Conservation (phyloP, 1,139 yeast genomes). For the Tardiomyces blankii region DNA sequence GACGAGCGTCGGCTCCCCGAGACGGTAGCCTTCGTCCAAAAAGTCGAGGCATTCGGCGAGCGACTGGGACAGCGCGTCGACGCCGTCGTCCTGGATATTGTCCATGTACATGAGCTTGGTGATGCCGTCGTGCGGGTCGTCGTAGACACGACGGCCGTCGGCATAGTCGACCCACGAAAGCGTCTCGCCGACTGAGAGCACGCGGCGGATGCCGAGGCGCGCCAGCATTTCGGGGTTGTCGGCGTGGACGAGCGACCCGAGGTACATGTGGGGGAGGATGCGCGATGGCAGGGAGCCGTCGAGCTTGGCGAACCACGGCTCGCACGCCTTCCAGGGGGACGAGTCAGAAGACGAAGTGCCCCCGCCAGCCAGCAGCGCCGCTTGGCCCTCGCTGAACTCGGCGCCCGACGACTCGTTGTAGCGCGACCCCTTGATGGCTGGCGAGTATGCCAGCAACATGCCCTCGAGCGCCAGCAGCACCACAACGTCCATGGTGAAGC, state of each 20-base stretch:
- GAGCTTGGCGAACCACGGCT: constrained; percentile 23
- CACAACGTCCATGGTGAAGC: constrained; percentile 65
- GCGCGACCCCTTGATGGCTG: constrained; percentile 20
- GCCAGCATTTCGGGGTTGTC: constrained; percentile 52
- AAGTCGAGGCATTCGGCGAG: constrained; percentile 33
- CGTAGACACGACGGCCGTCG: constrained; percentile 11
- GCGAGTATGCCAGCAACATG: constrained; percentile 46
- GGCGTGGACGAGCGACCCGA: constrained; percentile 83
- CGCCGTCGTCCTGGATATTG: constrained; percentile 41
- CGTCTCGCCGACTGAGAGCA: constrained; percentile 81
- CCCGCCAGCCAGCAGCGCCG: neutral
- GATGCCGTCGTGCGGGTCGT: constrained; percentile 16
- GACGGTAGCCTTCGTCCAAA: constrained; percentile 30
- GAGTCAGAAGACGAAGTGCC: too few relatives aligned
- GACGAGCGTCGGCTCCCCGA: constrained; percentile 46
- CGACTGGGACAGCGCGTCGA: constrained; percentile 32
- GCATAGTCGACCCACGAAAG: constrained; percentile 40
- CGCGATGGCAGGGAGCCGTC: constrained; percentile 62
- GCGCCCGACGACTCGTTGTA: constrained; percentile 9
- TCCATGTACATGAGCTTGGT: constrained; percentile 30
- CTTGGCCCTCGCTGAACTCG: constrained; percentile 3
- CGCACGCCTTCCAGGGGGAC: constrained; percentile 1
- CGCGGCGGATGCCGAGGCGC: constrained; percentile 57
- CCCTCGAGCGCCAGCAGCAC: constrained; percentile 55
- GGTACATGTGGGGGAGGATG: constrained; percentile 70